Evolutionary conservation across 768 basidiomycete species (phyloP).

Genomic region (Leucosporidium scottii): DNA sequence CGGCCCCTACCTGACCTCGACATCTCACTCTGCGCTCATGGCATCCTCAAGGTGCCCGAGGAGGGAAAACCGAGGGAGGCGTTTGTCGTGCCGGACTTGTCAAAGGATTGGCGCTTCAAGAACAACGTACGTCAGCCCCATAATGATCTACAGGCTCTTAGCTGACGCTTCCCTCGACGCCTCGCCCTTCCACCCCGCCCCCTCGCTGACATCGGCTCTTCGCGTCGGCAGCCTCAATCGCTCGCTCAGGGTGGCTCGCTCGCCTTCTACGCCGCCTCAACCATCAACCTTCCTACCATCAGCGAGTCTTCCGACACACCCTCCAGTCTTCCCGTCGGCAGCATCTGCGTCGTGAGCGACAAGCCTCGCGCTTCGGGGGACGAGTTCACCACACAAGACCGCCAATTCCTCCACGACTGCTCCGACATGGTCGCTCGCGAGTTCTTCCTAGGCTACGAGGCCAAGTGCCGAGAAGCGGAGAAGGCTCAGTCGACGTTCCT

Average conservation of each 20-base stretch:
- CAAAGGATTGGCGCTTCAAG: not conserved
- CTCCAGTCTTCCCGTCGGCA: not conserved
- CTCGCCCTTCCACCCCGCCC: not conserved
- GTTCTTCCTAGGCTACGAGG: not conserved
- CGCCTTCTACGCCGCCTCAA: slow-evolving; percentile 4
- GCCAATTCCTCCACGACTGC: not conserved
- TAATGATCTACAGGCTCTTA: not conserved
- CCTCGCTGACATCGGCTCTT: too few relatives aligned
- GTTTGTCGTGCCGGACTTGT: not conserved
- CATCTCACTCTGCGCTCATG: too few relatives aligned
- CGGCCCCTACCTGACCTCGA: too few relatives aligned
- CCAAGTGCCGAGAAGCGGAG: not conserved
- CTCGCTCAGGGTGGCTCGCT: slow-evolving; percentile 1
- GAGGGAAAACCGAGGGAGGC: not conserved
- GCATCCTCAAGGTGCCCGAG: too few relatives aligned
- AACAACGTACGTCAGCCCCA: not conserved
- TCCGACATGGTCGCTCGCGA: slow-evolving; percentile 2
- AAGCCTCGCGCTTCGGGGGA: not conserved
- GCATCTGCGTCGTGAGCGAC: slow-evolving; percentile 1
- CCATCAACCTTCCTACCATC: slow-evolving; percentile 9
- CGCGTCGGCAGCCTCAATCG: too few relatives aligned
- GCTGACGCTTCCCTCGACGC: not conserved
- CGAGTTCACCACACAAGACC: not conserved
- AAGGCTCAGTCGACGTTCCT: not conserved
- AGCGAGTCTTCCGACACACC: not conserved